Evolutionary conservation across 179 eudicot genomes (phyloP), one percentile per base, ranked within the genome.

Genomic region (Nepenthes alata): DNA sequence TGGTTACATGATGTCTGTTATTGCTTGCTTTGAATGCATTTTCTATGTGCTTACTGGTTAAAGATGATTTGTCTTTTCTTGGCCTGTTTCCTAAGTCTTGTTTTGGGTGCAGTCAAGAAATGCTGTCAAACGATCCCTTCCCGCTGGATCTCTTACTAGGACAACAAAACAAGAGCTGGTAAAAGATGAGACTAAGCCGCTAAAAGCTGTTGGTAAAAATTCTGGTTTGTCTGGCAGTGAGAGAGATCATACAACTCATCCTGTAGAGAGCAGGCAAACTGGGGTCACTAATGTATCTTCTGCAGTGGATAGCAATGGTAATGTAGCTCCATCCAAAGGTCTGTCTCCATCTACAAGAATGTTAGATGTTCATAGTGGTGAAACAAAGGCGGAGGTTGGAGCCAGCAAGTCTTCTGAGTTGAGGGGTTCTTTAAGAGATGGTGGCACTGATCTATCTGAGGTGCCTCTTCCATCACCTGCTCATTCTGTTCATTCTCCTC

Each of bases 401-500:
- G 71, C 75, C 53, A 49, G 70, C 37, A 93, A 79, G 69, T 64
- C 86, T 55, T 69, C 83, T 69, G 88, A 83, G 60, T 59, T 66
- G 45, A 81, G 77, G 74, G 70, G 70, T 69, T 66, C 84, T 44
- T 55, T 65, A 37, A 86, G 83, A 71, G 96, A 83, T 74, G 98
- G 86, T 54, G 76, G 62, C 14, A 41, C 66, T 41, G 98, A 89
- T 62, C 58, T 62, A 66, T 65, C 84, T 53, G 93, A 89, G 64
- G 58, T 72, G 61, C 78, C 76, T 61, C 80, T 81, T 63, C 67
- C 80, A 49, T 58, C 72, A 8, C 78, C 80, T 56, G 60, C 80
- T 37, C 78, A 88, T 63, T 72, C 80, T 59, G 76, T 66, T 57
- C 85, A 83, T 76, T 93, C 97, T 77, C 97, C 97, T 37, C 77